Percentiles rank a stretch among this genome's conserved stretches.
These are phyloP conservation scores for Trichosporon asahii DNA, from an alignment of 1,284 basidiomycete genomes.

Conservation along the genomic window DNA sequence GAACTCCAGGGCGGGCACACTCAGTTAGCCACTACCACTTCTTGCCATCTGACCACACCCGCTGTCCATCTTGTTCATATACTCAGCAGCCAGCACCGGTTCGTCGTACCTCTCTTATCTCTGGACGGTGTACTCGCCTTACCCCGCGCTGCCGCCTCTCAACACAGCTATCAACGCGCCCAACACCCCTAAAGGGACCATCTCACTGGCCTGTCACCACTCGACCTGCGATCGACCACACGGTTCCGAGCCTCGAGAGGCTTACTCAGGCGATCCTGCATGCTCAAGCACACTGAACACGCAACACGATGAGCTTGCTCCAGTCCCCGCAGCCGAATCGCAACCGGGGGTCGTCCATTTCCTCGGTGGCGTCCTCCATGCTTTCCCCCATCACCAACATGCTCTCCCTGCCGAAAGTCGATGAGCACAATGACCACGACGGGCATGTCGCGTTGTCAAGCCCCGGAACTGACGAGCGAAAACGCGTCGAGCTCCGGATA, in stretches of 20 bases:
- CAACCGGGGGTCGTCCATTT: constrained; percentile 17
- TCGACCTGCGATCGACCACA: not conserved
- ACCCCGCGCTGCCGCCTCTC: not conserved
- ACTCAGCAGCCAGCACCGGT: not conserved
- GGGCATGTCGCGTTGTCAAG: constrained; percentile 19
- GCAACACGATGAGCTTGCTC: not conserved
- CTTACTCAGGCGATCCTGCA: not conserved
- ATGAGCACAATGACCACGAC: constrained; percentile 22
- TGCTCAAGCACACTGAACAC: not conserved
- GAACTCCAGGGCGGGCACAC: not conserved
- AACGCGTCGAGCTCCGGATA: constrained; percentile 49
- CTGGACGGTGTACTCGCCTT: not conserved
- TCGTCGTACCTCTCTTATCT: not conserved
- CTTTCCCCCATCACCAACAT: constrained; percentile 20
- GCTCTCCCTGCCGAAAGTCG: constrained; percentile 13
- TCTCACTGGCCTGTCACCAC: not conserved
- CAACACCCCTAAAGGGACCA: not conserved
- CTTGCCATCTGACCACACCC: not conserved
- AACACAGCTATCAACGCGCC: not conserved
- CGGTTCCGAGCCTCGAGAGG: not conserved
- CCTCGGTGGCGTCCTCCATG: constrained; percentile 16
- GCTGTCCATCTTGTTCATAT: not conserved
- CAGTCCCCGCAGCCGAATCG: not conserved
- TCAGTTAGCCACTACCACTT: not conserved
- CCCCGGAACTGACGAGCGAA: constrained; percentile 15